A percentile compares a stretch with the other conserved stretches of the same genome.
Evolutionary conservation across 169 alveolate species (phyloP).

Genomic region (Perkinsus olseni): DNA sequence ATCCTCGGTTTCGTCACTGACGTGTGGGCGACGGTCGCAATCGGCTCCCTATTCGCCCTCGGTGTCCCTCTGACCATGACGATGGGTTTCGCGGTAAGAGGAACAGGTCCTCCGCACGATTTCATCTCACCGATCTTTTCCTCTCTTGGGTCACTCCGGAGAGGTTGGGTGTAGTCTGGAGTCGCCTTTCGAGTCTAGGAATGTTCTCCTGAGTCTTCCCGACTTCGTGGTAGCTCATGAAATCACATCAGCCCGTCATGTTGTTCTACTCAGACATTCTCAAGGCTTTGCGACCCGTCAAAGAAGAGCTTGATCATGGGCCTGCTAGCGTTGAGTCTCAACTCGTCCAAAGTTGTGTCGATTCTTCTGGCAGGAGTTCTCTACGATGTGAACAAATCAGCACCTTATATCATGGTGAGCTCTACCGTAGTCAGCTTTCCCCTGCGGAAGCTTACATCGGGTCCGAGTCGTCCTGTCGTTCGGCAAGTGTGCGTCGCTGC

Average conservation of each 20-base stretch:
- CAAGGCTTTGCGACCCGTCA: neutral
- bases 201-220: too few species aligned
- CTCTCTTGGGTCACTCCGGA: too few species aligned
- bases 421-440: neutral
- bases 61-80: neutral
- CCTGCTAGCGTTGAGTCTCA: neutral
- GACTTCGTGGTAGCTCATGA: too few species aligned
- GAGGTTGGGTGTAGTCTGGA: too few species aligned
- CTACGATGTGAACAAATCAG: neutral
- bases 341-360: neutral
- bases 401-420: neutral
- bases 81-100: neutral
- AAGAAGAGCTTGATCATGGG: neutral
- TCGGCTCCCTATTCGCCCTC: neutral
- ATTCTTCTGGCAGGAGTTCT: neutral
- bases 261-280: neutral
- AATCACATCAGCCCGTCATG: too few species aligned
- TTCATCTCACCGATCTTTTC: too few species aligned
- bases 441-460: too few species aligned
- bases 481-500: too few species aligned
- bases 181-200: too few species aligned
- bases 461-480: too few species aligned
- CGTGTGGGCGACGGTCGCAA: neutral
- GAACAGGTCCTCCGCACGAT: too few species aligned
- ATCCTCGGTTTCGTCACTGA: neutral